These are phyloP conservation scores for Claviceps cyperi DNA, from an alignment of 2,329 filamentous ascomycete species.

Conservation along the genomic window DNA sequence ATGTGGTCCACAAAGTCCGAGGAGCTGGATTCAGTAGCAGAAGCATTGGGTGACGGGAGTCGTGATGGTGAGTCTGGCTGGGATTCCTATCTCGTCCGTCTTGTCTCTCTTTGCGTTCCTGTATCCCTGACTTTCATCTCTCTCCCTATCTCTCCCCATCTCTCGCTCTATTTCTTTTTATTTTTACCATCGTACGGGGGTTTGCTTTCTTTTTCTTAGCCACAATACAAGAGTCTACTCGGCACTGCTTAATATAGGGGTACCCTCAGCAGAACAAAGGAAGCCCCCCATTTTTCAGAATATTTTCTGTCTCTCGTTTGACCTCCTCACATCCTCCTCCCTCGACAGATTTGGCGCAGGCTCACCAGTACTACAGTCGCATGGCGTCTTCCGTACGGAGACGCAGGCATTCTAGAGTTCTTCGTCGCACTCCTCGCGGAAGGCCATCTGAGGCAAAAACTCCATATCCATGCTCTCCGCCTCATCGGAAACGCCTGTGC, in stretches of 20 bases:
- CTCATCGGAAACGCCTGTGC: conserved; percentile 49
- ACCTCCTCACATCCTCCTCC: not conserved
- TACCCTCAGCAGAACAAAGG: not conserved
- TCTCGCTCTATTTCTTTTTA: not conserved
- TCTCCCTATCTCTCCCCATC: not conserved
- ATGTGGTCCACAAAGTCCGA: conserved; percentile 25
- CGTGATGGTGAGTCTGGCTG: conserved; percentile 33
- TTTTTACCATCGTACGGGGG: not conserved
- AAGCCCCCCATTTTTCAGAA: not conserved
- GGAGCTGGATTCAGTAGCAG: conserved; percentile 31
- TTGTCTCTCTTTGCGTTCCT: not conserved
- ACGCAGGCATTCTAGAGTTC: conserved; percentile 42
- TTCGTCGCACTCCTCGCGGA: conserved; percentile 33
- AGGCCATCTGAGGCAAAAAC: conserved; percentile 22
- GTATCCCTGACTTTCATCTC: not conserved
- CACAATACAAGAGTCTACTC: no score
- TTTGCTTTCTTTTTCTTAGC: not conserved
- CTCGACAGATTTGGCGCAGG: not conserved
- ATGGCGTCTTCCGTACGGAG: conserved; percentile 42
- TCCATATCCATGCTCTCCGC: conserved; percentile 41
- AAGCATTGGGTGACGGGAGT: conserved; percentile 40
- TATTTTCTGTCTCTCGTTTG: not conserved
- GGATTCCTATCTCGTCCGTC: not conserved
- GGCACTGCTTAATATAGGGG: no score
- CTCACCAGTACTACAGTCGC: conserved; percentile 23